Conservation (phyloP, 495 filamentous ascomycete species). For the Hypoxylon fuscum region DNA sequence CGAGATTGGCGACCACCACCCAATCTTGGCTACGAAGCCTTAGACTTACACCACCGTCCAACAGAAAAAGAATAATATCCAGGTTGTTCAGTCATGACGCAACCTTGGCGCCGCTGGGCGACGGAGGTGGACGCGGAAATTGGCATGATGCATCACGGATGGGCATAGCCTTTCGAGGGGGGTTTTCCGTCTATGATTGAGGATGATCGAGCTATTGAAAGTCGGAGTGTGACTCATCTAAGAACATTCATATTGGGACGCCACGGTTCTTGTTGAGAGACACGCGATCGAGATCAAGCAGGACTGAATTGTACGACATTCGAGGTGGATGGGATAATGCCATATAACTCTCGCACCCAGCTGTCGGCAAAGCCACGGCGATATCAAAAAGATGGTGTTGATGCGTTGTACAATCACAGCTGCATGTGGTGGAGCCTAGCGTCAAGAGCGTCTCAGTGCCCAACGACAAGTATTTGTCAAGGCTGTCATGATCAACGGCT, state of each 20-base stretch:
- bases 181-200: constrained; percentile 17
- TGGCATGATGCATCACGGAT: constrained; percentile 11
- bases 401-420: constrained; percentile 60
- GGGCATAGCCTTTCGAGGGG: constrained; percentile 13
- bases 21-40: constrained; percentile 16
- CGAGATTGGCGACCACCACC: constrained; percentile 19
- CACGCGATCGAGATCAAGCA: constrained; percentile 35
- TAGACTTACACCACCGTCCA: constrained; percentile 38
- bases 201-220: constrained; percentile 13
- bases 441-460: constrained; percentile 58
- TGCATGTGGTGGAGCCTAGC: constrained; percentile 53
- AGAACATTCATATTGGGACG: constrained; percentile 19
- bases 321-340: constrained; percentile 32
- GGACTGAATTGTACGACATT: constrained; percentile 30
- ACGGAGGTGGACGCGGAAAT: constrained; percentile 19
- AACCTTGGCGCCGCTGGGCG: constrained; percentile 10
- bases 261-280: constrained; percentile 18
- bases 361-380: constrained; percentile 28
- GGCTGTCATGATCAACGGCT: constrained; percentile 43
- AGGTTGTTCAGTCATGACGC: constrained; percentile 81
- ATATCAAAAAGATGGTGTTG: constrained; percentile 48
- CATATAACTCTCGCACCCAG: constrained; percentile 32
- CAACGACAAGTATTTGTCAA: constrained; percentile 51
- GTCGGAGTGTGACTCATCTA: constrained; percentile 15
- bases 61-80: constrained; percentile 98